A percentile compares a stretch with the other conserved stretches of the same genome.
phyloP scores from a whole-genome alignment of 2,329 filamentous ascomycete genomes.

The Phialophora tarda region DNA sequence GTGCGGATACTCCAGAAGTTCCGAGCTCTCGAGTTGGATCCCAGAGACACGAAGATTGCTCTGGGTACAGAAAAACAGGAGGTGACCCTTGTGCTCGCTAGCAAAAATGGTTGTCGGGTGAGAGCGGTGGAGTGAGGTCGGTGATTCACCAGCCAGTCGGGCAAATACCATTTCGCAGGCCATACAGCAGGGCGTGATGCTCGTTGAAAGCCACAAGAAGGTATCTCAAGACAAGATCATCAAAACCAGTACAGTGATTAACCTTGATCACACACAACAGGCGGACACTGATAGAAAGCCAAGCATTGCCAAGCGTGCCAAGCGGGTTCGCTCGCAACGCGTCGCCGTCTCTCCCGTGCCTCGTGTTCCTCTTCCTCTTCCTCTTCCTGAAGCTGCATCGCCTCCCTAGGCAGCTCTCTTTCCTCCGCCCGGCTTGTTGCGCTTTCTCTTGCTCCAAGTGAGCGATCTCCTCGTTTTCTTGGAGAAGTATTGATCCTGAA shows the following conservation, averaged over 20 bases:
- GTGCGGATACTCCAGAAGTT: not conserved
- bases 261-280: not conserved
- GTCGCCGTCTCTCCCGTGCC: too few relatives aligned
- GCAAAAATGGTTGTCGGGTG: not conserved
- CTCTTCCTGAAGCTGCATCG: not conserved
- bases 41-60: not conserved
- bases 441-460: not conserved
- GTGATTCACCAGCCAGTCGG: too few relatives aligned
- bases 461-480: not conserved
- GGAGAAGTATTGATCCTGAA: not conserved
- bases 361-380: not conserved
- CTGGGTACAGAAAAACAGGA: not conserved
- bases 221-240: not conserved
- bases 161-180: too few relatives aligned
- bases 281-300: not conserved
- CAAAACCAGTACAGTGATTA: too few relatives aligned
- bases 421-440: not conserved
- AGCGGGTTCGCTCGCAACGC: not conserved
- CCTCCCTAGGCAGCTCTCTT: not conserved
- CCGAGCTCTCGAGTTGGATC: not conserved
- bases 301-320: not conserved
- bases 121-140: not conserved
- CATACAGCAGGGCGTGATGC: too few relatives aligned
- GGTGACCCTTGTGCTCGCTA: not conserved
- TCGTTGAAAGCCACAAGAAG: not conserved